Base-by-base conservation (phyloP, 371 early-diverging fungal genomes). In the Funneliformis caledonium region DNA sequence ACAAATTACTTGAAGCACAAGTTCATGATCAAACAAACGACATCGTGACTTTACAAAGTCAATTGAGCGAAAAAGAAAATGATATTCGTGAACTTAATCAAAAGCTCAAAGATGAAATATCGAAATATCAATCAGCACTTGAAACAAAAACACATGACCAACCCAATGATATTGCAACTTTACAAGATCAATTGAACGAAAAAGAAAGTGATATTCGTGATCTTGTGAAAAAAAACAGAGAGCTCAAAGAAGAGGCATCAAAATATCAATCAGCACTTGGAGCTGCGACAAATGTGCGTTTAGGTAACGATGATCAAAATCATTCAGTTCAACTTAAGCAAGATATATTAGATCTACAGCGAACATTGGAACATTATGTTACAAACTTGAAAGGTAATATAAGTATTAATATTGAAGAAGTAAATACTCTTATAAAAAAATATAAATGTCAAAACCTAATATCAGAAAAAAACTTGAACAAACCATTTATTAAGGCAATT, bases 291-390 rank as follows among this genome's bases (percentile, higher is more conserved):
- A 78, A 42, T 65, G 47, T 64, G 16, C 31, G 26, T 37, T 75
- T 76, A 8, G 42, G 43, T 26, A 50, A 76, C 5, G 31, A 56
- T 56, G 76, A 76, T 76, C 43, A 10, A n/a, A 75, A 75, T 75
- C 12, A 75, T 45, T 9, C 59, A 0, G 75, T 60, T 60, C 75
- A 60, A 16, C 31, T 70, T 1, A 70, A 19, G 12, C 19, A 45
- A 70, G 70, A 70, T 47, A 75, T 75, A 26, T 4, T 19, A 22
- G 16, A 11, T 5, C 65, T 77, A 65, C 19, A 77, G 47, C 14
- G 65, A 7, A 45, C 16, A 37, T 42, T 77, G 64, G 78, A 77
- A 6, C 65, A 33, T 26, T 31, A n/a, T 65, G 26, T 14, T 26
- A 72, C 72, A 22, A 74, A 26, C 48, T 62, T 62, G 31, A 77